Percentiles rank a stretch among this genome's conserved stretches.
Evolutionary conservation across 768 basidiomycete species (phyloP).

Genomic region (Trametes maxima): DNA sequence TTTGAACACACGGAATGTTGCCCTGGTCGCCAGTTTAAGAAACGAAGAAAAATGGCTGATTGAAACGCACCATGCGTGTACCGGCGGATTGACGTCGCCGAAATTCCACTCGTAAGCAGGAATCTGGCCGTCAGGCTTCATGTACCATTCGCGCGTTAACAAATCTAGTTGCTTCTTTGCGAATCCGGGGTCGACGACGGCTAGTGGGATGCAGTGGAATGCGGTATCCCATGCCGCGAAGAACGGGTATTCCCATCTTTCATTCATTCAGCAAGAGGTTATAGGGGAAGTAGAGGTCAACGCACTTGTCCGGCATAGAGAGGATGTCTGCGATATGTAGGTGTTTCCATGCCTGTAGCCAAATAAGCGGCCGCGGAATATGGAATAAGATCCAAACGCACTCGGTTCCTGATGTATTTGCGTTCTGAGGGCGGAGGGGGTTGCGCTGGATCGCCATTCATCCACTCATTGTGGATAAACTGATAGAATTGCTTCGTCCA

Average conservation of each 20-base stretch:
- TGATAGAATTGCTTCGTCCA: conserved; percentile 99
- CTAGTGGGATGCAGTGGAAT: conserved; percentile 99
- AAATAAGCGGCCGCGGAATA: conserved; percentile 1
- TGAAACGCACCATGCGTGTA: conserved; percentile 84
- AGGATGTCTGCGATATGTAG: conserved; percentile 94
- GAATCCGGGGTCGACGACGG: conserved; percentile 91
- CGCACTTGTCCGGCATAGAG: conserved; percentile 98
- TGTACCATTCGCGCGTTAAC: conserved; percentile 98
- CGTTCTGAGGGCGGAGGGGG: conserved; percentile 91
- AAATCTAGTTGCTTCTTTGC: conserved; percentile 98
- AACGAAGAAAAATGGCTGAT: neutral
- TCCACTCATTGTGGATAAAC: conserved; percentile 96
- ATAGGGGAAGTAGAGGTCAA: neutral
- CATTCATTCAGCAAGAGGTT: conserved; percentile 11
- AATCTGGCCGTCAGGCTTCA: conserved; percentile 98
- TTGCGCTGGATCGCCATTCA: conserved; percentile 93
- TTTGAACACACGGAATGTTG: conserved; percentile 98
- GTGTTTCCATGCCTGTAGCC: conserved; percentile 86
- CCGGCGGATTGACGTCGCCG: conserved; percentile 96
- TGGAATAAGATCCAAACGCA: conserved; percentile 36
- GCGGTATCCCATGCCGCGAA: conserved; percentile 99
- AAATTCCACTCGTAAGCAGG: conserved; percentile 99
- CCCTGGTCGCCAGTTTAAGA: conserved; percentile 49
- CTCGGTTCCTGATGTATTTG: conserved; percentile 82
- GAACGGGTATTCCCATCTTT: conserved; percentile 97